Evolutionary conservation across 106 monocot genomes (phyloP), one percentile per base, ranked within the genome.

Genomic region (Dendrobium chrysotoxum): DNA sequence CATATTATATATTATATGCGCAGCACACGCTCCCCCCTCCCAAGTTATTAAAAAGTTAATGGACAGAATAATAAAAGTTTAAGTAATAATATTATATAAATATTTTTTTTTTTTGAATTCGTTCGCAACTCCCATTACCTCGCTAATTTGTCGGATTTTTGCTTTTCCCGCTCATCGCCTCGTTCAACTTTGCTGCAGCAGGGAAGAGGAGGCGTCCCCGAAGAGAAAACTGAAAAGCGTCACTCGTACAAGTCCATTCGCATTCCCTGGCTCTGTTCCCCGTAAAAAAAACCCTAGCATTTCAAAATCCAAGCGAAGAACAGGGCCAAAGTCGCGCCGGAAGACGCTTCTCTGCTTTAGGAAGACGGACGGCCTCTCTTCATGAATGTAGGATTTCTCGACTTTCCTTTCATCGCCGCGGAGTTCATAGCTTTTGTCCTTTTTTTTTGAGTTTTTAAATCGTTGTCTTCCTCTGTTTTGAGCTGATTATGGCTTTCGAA

Each of bases 211-310:
- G 61, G 61, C 61, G 61, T 61, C 61, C 61, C 21, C 7, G 4
- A 21, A 61, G 61, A 61, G 61, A 23, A n/a, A n/a, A n/a, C n/a
- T n/a, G n/a, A n/a, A 23, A 61, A 61, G 61, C 61, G 6, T n/a
- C 20, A 61, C 50, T 44, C n/a, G 16, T 20, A 57, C 57, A 57
- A 57, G 20, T 26, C 64, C 26, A 26, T 25, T 65, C 64, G 40
- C 39, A 72, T 74, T 31, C 70, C 35, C 0, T 20, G 17, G 74
- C 74, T 23, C 74, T 74, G 74, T 74, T 42, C 21, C 50, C 74
- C 74, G 41, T 74, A 35, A 35, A 35, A 35, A 21, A 42, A 74
- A 74, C 74, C 74, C 74, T 74, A 40, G 74, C 40, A 74, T 74
- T 35, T 74, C 38, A 73, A 40, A 40, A 23, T 61, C 23, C 61